Evolutionary conservation across 73 alveolate genomes (phyloP).

Genomic region (Uronychia setigera): DNA sequence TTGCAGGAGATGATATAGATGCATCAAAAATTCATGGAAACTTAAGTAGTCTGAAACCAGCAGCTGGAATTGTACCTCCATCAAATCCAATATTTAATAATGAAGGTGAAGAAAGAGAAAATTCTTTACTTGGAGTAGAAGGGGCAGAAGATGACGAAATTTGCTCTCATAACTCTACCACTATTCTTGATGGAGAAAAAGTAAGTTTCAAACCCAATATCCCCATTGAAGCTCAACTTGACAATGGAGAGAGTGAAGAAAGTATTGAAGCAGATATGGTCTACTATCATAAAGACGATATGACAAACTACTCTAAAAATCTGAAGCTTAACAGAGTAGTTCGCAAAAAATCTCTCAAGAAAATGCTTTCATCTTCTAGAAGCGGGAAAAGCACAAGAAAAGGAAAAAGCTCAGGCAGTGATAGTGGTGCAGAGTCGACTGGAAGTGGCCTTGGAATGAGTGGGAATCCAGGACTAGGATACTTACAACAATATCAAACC

Average conservation of each 20-base stretch:
- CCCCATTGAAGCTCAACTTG: not conserved
- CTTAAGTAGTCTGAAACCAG: no score
- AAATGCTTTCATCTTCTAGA: no score
- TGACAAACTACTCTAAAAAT: constrained; percentile 33
- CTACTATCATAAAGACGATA: constrained; percentile 44
- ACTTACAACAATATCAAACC: not conserved
- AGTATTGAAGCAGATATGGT: constrained; percentile 51
- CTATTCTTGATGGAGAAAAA: not conserved
- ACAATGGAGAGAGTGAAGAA: not conserved
- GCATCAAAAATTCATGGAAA: no score
- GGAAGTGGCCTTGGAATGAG: not conserved
- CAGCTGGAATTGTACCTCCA: no score
- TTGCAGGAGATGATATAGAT: no score
- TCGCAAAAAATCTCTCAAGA: not conserved
- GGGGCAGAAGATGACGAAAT: not conserved
- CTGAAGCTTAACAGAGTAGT: constrained; percentile 27
- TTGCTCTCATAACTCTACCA: not conserved
- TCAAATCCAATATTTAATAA: not conserved
- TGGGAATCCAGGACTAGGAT: not conserved
- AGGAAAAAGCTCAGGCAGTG: not conserved
- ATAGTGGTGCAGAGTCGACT: not conserved
- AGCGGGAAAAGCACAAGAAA: no score
- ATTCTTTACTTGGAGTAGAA: not conserved
- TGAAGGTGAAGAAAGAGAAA: not conserved
- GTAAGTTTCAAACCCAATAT: not conserved